Evolutionary conservation across 805 yeast genomes (phyloP), one percentile per base, ranked within the genome.

Genomic region (Candida palmyrensis): DNA sequence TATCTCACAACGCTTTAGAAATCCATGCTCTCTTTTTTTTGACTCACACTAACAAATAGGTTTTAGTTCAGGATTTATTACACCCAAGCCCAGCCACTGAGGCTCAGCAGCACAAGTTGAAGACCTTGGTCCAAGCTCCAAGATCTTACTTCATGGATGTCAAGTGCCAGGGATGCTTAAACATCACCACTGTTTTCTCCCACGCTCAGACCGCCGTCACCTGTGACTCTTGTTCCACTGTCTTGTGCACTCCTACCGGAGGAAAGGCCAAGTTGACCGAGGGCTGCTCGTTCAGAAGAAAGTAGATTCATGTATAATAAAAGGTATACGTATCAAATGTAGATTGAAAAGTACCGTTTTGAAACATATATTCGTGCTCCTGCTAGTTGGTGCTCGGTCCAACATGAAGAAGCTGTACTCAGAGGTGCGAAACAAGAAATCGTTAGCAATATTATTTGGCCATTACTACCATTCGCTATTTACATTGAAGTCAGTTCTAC

Each of bases 201-300:
- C 98, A 92, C 73, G 97, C 99, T 54, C 98, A 92, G 79, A 92
- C 98, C 59, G 97, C 97, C 60, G 98, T 92, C 62, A 84, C 96
- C 62, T 92, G 99, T 80, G 97, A 94, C 65, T 80, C 95, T 37
- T 92, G 99, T 77, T 82, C 97, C 53, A 87, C 96, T 52, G 97
- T 92, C 49, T 83, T 92, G 66, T 89, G 97, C 76, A 82, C 92
- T 63, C 99, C 99, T 68, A 84, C 97, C 53, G 99, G 99, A 79
- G 99, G 99, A 79, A 92, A 92, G 81, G 97, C 97, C 65, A 88
- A 83, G 75, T 81, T 92, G 69, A 88, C 97, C 57, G 98, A 94
- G 77, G 99, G 99, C 72, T 85, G 95, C 67, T 92, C 98, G 60
- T 92, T 88, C 92, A 88, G 97, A 83, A 86, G 87, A 76, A 92